Evolutionary conservation across 352 stramenopile genomes (phyloP).

Genomic region (Phytopythium vexans): DNA sequence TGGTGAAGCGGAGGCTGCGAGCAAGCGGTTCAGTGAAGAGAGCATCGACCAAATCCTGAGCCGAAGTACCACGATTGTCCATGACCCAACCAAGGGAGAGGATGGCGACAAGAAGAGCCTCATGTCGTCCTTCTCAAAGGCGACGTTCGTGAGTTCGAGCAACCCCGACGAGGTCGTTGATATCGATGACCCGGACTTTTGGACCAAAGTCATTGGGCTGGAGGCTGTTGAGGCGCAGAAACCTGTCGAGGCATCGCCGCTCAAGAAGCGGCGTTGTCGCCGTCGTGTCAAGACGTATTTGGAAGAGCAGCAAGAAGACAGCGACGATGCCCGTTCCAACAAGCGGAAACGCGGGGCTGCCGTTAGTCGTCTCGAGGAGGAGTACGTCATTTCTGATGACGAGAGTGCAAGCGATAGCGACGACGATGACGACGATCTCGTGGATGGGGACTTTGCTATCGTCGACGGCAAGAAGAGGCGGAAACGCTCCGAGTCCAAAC

Average conservation of each 20-base stretch:
- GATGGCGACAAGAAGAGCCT: constrained; percentile 58
- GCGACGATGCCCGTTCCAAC: constrained; percentile 10
- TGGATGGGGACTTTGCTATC: constrained; percentile 38
- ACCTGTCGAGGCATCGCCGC: constrained; percentile 47
- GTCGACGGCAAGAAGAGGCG: constrained; percentile 18
- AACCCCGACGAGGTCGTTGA: constrained; percentile 88
- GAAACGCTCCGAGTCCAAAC: not conserved
- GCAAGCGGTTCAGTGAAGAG: constrained; percentile 96
- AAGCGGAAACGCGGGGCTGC: no score
- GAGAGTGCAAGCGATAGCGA: constrained; percentile 48
- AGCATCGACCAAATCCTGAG: constrained; percentile 98
- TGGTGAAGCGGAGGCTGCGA: constrained; percentile 87
- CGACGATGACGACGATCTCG: constrained; percentile 51
- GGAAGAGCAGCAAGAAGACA: constrained; percentile 6
- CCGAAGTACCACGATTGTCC: constrained; percentile 84
- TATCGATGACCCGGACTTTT: constrained; percentile 93
- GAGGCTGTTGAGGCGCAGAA: constrained; percentile 68
- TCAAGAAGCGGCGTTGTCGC: constrained; percentile 71
- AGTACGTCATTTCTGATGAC: constrained; percentile 75
- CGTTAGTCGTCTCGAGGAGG: constrained; percentile 32
- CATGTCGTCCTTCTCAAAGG: constrained; percentile 92
- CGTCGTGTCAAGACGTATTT: constrained; percentile 75
- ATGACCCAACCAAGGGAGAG: constrained; percentile 64
- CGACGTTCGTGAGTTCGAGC: constrained; percentile 88
- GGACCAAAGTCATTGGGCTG: constrained; percentile 91